Base-by-base conservation (phyloP, 768 basidiomycete species). In the Boletus sensibilis region DNA sequence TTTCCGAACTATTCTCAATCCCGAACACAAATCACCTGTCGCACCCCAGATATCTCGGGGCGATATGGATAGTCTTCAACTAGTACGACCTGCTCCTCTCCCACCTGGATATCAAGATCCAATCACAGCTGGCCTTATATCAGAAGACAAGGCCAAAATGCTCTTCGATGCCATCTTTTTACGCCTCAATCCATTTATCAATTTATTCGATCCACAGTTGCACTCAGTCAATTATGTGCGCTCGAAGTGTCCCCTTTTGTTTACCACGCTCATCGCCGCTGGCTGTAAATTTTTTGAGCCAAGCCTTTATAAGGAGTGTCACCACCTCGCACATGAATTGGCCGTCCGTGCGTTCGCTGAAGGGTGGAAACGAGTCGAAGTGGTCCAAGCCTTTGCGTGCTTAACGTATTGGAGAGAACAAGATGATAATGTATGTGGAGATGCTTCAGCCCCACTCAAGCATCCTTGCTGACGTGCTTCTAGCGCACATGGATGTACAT, bases 391-490 rank as follows among this genome's bases (percentile, higher is more conserved):
- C 27, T 90, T 93, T 68, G 87, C 89, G 20, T 92, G 91, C 64
- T 77, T 95, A 57, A 91, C 87, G 38, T 95, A 94, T 72, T 95
- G 92, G 91, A 87, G 82, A 68, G 90, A 92, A 63, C 88, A 92
- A 39, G 86, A 90, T 59, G 94, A 96, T 63, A 89, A 84, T 53
- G 88, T 89, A 60, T 45, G 81, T 69, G 53, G 45, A 58, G 52
- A 53, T 54, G 37, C 52, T 50, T 42, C 46, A 29, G 51, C 23
- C 31, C 57, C 14, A 20, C 39, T 23, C 20, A 33, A 40, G 31
- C 34, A 37, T 41, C 49, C 25, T 37, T 57, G 4, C 56, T 72
- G 56, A 68, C 43, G 48, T 54, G 37, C 38, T 57, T 53, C 27
- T 67, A 90, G 88, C 82, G 87, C 43, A 92, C 90, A 13, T 94